Evolutionary conservation across 192 early-diverging fungal species (phyloP).

Genomic region (Backusella liffmaniae): DNA sequence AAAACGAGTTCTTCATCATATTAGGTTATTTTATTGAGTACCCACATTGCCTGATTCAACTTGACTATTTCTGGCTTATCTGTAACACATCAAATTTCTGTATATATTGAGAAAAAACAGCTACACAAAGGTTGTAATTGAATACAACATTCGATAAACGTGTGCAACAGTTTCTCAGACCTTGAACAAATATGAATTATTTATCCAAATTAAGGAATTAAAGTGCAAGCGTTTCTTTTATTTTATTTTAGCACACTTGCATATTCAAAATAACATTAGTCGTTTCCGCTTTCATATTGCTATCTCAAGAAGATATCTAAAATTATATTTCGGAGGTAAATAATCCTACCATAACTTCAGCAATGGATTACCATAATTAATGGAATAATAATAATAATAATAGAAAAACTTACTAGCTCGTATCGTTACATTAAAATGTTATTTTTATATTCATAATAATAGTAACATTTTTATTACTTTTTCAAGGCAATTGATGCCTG

Average conservation of each 20-base stretch:
- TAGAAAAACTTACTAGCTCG: neutral
- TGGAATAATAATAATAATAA: neutral
- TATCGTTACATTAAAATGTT: neutral
- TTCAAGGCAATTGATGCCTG: neutral
- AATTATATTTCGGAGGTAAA: neutral
- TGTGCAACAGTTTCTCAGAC: neutral
- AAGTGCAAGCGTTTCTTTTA: neutral
- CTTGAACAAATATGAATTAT: neutral
- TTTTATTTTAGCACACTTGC: neutral
- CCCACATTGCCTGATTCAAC: neutral
- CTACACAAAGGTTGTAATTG: neutral
- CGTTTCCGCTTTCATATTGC: neutral
- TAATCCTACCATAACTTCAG: neutral
- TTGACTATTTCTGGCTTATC: neutral
- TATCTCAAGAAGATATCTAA: too few relatives aligned
- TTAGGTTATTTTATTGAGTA: neutral
- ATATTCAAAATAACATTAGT: neutral
- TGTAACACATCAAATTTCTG: neutral
- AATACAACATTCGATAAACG: neutral
- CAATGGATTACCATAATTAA: neutral
- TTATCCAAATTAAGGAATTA: neutral
- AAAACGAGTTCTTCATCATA: slow-evolving; percentile 5
- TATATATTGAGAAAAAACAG: neutral
- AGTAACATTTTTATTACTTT: neutral
- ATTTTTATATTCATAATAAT: neutral